phyloP scores from a whole-genome alignment of 208 protist genomes.

The Novymonas esmeraldas region DNA sequence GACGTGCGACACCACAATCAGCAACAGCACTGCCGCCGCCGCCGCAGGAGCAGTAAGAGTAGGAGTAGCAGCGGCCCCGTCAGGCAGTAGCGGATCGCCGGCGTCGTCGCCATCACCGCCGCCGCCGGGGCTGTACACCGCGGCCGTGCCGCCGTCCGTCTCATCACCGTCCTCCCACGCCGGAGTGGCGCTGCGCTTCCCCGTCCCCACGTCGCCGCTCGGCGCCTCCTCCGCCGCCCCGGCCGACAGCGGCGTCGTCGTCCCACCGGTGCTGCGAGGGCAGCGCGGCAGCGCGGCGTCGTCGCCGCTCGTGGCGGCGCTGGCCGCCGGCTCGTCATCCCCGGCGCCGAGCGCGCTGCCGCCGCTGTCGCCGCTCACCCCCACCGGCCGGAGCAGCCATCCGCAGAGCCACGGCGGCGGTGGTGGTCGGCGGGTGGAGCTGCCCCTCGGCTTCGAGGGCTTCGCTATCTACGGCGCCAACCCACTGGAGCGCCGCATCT shows the following conservation, averaged over 20 bases:
- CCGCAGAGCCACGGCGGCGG: background rate
- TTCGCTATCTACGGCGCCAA: conserved; percentile 1
- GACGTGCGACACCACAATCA: too few species aligned
- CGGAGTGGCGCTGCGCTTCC: background rate
- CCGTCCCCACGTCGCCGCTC: background rate
- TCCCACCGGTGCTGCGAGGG: too few species aligned
- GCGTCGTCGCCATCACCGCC: too few species aligned
- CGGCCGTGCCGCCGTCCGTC: background rate
- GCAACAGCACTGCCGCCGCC: too few species aligned
- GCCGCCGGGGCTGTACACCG: background rate
- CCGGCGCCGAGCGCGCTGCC: background rate
- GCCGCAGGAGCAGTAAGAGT: too few species aligned
- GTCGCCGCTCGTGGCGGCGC: background rate
- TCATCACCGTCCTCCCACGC: background rate
- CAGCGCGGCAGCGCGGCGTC: background rate
- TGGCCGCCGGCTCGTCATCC: background rate
- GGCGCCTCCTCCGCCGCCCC: background rate
- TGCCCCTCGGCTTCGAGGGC: background rate
- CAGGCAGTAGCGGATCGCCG: too few species aligned
- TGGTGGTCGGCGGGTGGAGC: background rate
- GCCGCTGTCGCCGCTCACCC: background rate
- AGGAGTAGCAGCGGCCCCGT: too few species aligned
- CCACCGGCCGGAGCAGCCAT: too few species aligned
- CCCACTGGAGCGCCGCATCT: conserved; percentile 4
- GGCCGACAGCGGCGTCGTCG: background rate